Conservation (phyloP, 2,329 filamentous ascomycete genomes). For the Colletotrichum endophyticum region DNA sequence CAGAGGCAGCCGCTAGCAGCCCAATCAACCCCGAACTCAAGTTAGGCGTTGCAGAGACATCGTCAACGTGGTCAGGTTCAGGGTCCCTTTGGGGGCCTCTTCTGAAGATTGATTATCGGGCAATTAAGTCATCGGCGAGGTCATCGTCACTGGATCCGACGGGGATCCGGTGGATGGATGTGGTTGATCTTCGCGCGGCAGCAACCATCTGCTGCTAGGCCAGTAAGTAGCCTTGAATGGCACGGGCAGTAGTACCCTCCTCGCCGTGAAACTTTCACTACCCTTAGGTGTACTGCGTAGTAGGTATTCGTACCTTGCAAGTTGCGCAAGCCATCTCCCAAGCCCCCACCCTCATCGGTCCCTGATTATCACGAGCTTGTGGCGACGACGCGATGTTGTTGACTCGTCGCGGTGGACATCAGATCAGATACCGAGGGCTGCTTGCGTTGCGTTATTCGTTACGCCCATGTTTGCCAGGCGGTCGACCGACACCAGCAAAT, state of each 20-base stretch:
- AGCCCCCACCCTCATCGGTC: background rate
- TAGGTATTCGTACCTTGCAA: background rate
- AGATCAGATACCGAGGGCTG: background rate
- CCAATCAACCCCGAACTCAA: background rate
- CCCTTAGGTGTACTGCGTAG: background rate
- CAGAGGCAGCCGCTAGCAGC: slow-evolving; percentile 12
- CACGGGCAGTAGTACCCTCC: background rate
- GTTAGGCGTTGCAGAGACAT: slow-evolving; percentile 5
- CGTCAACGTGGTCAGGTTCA: slow-evolving; percentile 3
- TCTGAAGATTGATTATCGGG: slow-evolving; percentile 8
- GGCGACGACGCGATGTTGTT: slow-evolving; percentile 1
- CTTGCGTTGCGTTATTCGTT: background rate
- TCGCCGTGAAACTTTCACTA: background rate
- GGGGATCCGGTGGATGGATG: slow-evolving; percentile 9
- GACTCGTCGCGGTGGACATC: background rate
- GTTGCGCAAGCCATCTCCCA: background rate
- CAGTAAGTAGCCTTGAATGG: background rate
- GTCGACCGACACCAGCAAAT: background rate
- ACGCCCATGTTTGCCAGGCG: background rate
- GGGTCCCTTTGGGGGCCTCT: background rate
- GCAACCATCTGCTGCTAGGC: background rate
- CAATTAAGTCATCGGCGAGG: slow-evolving; percentile 10
- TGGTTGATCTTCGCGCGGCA: background rate
- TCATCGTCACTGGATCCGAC: background rate
- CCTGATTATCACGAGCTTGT: background rate